phyloP scores from a whole-genome alignment of 129 eudicot genomes.

The Pittosporum tobira region DNA sequence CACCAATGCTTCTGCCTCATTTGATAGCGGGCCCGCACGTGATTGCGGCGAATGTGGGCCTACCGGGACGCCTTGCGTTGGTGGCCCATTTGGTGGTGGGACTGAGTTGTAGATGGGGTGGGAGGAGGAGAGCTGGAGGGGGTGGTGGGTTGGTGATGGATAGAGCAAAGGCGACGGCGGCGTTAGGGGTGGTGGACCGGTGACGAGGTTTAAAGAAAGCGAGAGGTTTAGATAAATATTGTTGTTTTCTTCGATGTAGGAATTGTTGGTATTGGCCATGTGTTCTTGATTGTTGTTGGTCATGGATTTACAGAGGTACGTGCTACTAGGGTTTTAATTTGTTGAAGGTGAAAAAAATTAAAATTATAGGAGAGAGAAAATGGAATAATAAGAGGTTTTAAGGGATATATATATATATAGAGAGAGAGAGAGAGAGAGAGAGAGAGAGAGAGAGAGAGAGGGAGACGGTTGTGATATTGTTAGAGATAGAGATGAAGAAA shows the following conservation, averaged over 20 bases:
- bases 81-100: no score
- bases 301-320: no score
- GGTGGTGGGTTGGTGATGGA: neutral
- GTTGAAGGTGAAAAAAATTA: no score
- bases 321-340: no score
- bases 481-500: conserved; percentile 3
- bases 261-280: conserved; percentile 6
- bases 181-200: neutral
- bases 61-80: no score
- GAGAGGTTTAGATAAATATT: conserved; percentile 13
- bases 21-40: no score
- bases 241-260: no score
- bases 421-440: no score
- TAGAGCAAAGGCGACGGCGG: conserved; percentile 6
- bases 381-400: neutral
- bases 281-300: neutral
- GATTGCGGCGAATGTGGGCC: neutral
- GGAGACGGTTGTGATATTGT: neutral
- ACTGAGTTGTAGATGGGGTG: conserved; percentile 6
- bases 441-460: neutral
- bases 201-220: neutral
- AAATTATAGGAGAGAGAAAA: neutral
- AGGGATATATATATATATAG: neutral
- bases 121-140: neutral
- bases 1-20: no score